Evolutionary conservation across 148 eudicot species (phyloP).

Genomic region (Fagopyrum homotropicum): DNA sequence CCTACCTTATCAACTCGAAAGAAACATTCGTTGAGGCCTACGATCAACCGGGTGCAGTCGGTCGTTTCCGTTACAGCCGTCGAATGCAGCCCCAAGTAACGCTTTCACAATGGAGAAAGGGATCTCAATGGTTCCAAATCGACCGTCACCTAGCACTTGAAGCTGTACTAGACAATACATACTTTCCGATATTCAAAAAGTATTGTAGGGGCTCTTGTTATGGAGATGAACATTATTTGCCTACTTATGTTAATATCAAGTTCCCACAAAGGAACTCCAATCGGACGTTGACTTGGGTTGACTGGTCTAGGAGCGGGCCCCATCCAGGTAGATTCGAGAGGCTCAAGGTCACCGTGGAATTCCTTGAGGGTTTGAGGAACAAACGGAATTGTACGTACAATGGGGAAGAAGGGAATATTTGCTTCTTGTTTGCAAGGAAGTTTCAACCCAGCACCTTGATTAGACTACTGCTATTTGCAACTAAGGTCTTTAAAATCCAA

Average conservation of each 20-base stretch:
- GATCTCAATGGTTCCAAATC: constrained; percentile 70
- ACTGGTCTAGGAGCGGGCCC: constrained; percentile 60
- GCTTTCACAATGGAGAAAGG: constrained; percentile 55
- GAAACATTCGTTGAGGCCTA: constrained; percentile 39
- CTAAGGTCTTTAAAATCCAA: constrained; percentile 28
- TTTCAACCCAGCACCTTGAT: constrained; percentile 31
- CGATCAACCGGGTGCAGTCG: constrained; percentile 36
- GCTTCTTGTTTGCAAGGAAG: constrained; percentile 48
- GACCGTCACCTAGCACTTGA: constrained; percentile 41
- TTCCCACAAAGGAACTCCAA: constrained; percentile 30
- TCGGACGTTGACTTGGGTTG: constrained; percentile 55
- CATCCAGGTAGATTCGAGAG: constrained; percentile 39
- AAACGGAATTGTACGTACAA: constrained; percentile 27
- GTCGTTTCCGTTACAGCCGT: constrained; percentile 43
- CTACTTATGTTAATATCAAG: constrained; percentile 37
- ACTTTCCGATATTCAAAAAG: constrained; percentile 30
- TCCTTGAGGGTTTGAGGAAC: constrained; percentile 27
- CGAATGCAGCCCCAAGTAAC: constrained; percentile 39
- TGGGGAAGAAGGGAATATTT: constrained; percentile 26
- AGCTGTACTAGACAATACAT: constrained; percentile 36
- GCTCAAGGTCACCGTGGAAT: constrained; percentile 18
- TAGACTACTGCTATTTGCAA: constrained; percentile 32
- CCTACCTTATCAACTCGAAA: constrained; percentile 45
- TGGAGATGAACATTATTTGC: constrained; percentile 68
- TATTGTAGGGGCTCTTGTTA: constrained; percentile 40